phyloP scores from a whole-genome alignment of 306 rosid species.

The Purshia tridentata region DNA sequence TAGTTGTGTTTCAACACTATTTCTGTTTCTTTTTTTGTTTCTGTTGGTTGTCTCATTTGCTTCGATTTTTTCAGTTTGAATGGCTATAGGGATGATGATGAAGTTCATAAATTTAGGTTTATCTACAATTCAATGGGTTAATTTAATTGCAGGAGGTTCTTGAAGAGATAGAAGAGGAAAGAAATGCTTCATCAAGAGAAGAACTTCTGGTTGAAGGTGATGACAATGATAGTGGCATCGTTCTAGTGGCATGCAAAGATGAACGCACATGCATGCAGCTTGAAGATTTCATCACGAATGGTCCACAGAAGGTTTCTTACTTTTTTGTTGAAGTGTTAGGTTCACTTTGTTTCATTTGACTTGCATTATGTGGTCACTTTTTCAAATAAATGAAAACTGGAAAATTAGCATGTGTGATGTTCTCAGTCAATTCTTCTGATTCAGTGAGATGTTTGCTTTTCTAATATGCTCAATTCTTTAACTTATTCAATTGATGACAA shows the following conservation, averaged over 20 bases:
- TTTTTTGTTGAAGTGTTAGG: not conserved
- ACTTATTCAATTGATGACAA: not conserved
- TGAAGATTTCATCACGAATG: conserved; percentile 64
- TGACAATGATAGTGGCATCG: conserved; percentile 56
- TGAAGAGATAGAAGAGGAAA: conserved; percentile 93
- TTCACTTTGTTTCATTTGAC: conserved; percentile 15
- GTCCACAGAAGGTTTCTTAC: conserved; percentile 60
- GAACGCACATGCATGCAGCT: conserved; percentile 93
- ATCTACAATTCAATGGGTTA: conserved; percentile 21
- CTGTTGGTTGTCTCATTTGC: conserved; percentile 16
- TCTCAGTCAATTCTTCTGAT: not conserved
- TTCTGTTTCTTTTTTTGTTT: not conserved
- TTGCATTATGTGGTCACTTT: not conserved
- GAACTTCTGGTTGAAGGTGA: conserved; percentile 52
- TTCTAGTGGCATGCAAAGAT: conserved; percentile 93
- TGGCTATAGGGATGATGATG: conserved; percentile 15
- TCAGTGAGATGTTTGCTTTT: not conserved
- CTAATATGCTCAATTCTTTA: not conserved
- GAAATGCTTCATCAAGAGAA: conserved; percentile 47
- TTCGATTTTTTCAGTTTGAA: conserved; percentile 20
- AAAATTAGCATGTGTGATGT: conserved; percentile 5
- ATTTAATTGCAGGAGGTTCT: conserved; percentile 66
- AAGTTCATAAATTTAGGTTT: conserved; percentile 25
- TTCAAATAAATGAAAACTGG: not conserved
- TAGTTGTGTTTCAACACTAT: conserved; percentile 3